Conservation (phyloP, 192 early-diverging fungal species). For the Lobosporangium transversale region DNA sequence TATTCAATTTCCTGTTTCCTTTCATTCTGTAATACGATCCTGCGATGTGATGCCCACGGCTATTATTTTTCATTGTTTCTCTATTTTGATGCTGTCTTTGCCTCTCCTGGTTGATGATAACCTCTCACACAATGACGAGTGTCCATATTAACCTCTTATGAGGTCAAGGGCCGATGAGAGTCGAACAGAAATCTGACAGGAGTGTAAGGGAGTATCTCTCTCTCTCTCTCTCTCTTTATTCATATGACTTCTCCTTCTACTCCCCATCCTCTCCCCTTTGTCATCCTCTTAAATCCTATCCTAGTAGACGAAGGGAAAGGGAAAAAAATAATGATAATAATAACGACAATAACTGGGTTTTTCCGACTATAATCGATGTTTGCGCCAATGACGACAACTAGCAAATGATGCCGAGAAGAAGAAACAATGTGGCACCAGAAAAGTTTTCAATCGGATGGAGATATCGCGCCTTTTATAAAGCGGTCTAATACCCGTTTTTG, state of each 20-base stretch:
- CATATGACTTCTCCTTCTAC: neutral
- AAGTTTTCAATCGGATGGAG: conserved; percentile 55
- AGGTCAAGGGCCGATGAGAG: conserved; percentile 30
- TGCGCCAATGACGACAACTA: conserved; percentile 50
- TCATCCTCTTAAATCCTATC: neutral
- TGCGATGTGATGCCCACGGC: no score
- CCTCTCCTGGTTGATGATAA: conserved; percentile 45
- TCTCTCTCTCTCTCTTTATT: neutral
- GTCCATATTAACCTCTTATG: neutral
- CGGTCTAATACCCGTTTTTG: neutral
- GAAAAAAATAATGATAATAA: no score
- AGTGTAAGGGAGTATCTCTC: conserved; percentile 3
- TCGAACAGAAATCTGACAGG: conserved; percentile 57
- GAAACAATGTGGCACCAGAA: conserved; percentile 29
- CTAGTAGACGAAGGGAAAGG: neutral
- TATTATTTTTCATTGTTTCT: no score
- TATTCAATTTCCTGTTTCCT: no score
- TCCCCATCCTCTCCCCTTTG: neutral
- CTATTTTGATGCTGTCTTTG: no score
- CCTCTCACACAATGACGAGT: conserved; percentile 50
- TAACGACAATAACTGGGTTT: no score
- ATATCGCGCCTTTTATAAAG: conserved; percentile 45
- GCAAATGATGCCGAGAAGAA: conserved; percentile 25
- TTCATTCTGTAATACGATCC: no score
- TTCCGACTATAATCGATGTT: conserved; percentile 25